These are phyloP conservation scores for Isochrysis galbana DNA, from an alignment of 78 protist species.

Conservation along the genomic window DNA sequence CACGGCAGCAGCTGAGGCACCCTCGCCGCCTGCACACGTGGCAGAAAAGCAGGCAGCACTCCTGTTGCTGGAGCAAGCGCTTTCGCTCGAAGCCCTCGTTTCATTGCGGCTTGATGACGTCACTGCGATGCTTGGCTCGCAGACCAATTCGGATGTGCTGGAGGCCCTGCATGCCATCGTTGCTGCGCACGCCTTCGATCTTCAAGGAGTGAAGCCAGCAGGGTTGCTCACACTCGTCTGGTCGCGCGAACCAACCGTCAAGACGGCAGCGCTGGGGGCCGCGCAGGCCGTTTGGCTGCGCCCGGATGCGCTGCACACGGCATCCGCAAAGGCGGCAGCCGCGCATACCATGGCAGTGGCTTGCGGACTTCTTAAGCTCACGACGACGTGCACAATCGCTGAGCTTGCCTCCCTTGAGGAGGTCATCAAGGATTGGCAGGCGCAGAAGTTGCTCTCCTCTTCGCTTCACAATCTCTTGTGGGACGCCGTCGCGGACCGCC, in stretches of 20 bases:
- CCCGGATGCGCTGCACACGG: no score
- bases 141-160: neutral
- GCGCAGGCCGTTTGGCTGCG: neutral
- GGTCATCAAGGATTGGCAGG: neutral
- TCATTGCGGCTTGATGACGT: neutral
- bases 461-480: neutral
- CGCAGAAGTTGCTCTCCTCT: neutral
- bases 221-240: neutral
- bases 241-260: neutral
- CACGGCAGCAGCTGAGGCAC: neutral
- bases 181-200: neutral
- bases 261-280: neutral
- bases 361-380: neutral
- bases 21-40: neutral
- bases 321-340: neutral
- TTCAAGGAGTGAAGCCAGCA: neutral
- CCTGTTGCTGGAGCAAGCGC: neutral
- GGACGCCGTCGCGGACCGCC: neutral
- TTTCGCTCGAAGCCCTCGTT: neutral
- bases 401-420: neutral
- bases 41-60: neutral
- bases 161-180: neutral
- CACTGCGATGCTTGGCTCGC: neutral
- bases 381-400: neutral
- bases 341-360: neutral